Evolutionary conservation across 1,284 basidiomycete genomes (phyloP).

Genomic region (Rhodofomes roseus): DNA sequence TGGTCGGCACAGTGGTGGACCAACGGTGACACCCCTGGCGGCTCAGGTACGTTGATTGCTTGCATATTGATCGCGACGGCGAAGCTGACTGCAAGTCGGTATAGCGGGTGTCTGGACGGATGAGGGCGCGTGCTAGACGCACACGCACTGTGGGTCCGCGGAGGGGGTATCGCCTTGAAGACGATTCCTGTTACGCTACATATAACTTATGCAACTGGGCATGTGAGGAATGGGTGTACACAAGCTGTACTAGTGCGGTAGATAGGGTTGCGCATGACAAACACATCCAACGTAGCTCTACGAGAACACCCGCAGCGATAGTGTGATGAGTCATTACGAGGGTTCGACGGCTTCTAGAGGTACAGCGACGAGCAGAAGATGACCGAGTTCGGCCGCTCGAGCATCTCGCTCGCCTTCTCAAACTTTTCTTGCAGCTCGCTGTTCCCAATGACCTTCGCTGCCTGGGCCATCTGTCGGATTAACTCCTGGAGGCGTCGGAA

Average conservation of each 20-base stretch:
- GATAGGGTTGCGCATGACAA: not conserved
- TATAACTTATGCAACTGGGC: constrained; percentile 3
- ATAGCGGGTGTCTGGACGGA: constrained; percentile 54
- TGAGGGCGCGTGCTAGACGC: constrained; percentile 43
- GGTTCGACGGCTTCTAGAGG: constrained; percentile 34
- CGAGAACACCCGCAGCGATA: not conserved
- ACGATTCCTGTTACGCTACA: not conserved
- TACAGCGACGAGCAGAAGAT: constrained; percentile 92
- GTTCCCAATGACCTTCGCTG: constrained; percentile 96
- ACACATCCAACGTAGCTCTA: not conserved
- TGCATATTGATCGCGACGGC: not conserved
- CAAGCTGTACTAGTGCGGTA: not conserved
- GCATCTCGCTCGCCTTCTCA: constrained; percentile 81
- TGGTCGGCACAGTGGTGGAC: constrained; percentile 70
- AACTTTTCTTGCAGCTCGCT: constrained; percentile 91
- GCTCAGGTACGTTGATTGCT: constrained; percentile 31
- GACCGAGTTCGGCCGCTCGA: constrained; percentile 89
- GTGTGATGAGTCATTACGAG: not conserved
- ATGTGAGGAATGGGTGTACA: not conserved
- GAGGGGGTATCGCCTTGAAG: not conserved
- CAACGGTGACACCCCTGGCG: constrained; percentile 51
- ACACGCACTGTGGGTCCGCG: not conserved
- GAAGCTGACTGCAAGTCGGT: constrained; percentile 10
- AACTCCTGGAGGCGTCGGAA: constrained; percentile 94
- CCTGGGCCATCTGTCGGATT: constrained; percentile 91